Percentiles rank a stretch among this genome's conserved stretches.
Conservation (phyloP, 129 eudicot genomes). For the Ambrosia trifida region DNA sequence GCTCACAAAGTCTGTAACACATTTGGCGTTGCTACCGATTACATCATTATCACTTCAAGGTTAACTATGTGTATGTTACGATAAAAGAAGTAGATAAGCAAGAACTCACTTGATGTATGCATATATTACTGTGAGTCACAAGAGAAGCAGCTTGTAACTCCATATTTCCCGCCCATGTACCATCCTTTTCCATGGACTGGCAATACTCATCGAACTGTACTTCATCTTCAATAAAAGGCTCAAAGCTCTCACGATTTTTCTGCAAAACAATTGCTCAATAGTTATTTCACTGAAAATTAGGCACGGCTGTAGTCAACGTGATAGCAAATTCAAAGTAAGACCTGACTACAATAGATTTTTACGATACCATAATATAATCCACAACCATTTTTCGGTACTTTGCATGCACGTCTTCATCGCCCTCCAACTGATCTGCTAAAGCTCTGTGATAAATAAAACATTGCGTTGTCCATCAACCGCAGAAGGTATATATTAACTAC, state of each 20-base stretch:
- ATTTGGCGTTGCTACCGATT: slow-evolving; percentile 11
- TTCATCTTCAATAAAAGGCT: slow-evolving; percentile 96
- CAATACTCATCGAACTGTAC: slow-evolving; percentile 92
- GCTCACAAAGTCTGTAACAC: background rate
- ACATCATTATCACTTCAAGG: background rate
- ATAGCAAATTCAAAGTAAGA: slow-evolving; percentile 1
- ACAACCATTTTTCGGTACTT: slow-evolving; percentile 85
- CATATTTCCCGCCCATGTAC: slow-evolving; percentile 98
- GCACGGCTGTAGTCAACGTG: slow-evolving; percentile 8
- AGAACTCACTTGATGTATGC: slow-evolving; percentile 77
- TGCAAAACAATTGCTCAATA: slow-evolving; percentile 36
- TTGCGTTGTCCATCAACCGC: slow-evolving; percentile 11
- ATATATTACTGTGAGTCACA: slow-evolving; percentile 78
- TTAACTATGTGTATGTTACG: slow-evolving; percentile 1
- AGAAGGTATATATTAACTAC: background rate
- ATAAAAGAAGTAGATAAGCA: slow-evolving; percentile 17
- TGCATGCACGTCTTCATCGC: slow-evolving; percentile 76
- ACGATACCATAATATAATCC: slow-evolving; percentile 63
- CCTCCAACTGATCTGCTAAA: slow-evolving; percentile 92
- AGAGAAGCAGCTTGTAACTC: slow-evolving; percentile 98
- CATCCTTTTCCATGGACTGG: slow-evolving; percentile 83
- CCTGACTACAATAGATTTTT: background rate
- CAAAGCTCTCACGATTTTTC: slow-evolving; percentile 84
- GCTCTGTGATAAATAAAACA: slow-evolving; percentile 50
- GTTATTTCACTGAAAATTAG: slow-evolving; percentile 3